Evolutionary conservation across 495 filamentous ascomycete genomes (phyloP).

Genomic region (Aspergillus saccharolyticus): DNA sequence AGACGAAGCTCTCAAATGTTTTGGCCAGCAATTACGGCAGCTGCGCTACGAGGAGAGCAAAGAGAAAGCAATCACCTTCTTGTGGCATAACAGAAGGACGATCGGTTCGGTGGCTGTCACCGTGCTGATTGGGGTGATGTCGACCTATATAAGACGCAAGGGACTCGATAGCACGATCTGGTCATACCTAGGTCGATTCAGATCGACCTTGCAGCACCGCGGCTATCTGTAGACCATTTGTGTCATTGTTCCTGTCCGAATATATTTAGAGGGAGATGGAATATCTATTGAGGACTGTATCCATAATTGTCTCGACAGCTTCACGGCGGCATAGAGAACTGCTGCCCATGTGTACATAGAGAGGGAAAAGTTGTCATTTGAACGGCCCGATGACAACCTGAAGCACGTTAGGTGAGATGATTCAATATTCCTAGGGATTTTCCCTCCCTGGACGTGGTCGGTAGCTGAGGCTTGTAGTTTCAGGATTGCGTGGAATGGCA

Average conservation of each 20-base stretch:
- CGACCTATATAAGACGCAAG: slow-evolving; percentile 46
- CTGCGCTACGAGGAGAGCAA: slow-evolving; percentile 57
- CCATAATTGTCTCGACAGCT: background rate
- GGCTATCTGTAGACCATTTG: slow-evolving; percentile 5
- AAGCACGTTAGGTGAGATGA: no score
- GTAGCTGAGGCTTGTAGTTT: background rate
- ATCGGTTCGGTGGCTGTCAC: slow-evolving; percentile 55
- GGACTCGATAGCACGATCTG: slow-evolving; percentile 41
- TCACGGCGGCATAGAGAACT: background rate
- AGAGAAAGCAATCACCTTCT: slow-evolving; percentile 43
- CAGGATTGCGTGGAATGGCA: background rate
- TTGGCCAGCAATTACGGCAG: slow-evolving; percentile 64
- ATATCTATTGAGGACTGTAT: background rate
- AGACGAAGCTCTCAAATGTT: slow-evolving; percentile 57
- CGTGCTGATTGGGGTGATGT: slow-evolving; percentile 55
- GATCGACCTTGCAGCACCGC: slow-evolving; percentile 20
- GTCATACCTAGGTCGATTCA: slow-evolving; percentile 30
- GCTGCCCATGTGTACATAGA: background rate
- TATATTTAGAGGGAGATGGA: background rate
- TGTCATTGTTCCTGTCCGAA: background rate
- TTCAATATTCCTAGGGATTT: no score
- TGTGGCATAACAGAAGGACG: slow-evolving; percentile 58
- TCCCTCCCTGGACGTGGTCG: background rate
- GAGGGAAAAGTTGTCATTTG: background rate
- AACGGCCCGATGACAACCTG: no score